Conservation (phyloP, 2,329 filamentous ascomycete species). For the Ambrosiella xylebori region DNA sequence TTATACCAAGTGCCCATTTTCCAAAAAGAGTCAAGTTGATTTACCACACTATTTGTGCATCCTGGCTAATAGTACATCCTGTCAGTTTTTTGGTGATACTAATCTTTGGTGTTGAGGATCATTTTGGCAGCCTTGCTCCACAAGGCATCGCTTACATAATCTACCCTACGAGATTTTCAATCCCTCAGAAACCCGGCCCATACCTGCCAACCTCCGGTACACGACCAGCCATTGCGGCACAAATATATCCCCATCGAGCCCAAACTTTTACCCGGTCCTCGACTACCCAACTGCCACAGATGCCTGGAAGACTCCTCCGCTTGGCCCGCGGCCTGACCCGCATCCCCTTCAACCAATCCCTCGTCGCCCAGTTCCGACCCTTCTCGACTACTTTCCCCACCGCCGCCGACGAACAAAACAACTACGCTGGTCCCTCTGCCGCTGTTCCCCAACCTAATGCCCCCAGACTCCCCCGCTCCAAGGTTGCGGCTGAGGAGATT, state of each 20-base stretch:
- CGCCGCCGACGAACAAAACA: constrained; percentile 18
- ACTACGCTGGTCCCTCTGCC: constrained; percentile 9
- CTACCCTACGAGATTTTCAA: constrained; percentile 10
- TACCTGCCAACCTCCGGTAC: background rate
- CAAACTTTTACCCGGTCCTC: background rate
- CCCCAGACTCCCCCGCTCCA: constrained; percentile 17
- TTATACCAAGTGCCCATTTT: background rate
- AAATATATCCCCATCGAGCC: background rate
- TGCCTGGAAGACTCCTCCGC: constrained; percentile 12
- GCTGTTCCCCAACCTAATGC: constrained; percentile 4
- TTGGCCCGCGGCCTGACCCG: constrained; percentile 11
- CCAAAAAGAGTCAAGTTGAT: background rate
- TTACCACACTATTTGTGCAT: background rate
- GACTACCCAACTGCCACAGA: constrained; percentile 1
- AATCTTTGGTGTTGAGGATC: background rate
- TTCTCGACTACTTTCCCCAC: constrained; percentile 24
- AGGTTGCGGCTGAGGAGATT: constrained; percentile 21
- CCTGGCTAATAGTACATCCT: background rate
- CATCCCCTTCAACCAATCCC: constrained; percentile 2
- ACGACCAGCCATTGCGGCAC: background rate
- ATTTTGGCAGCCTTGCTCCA: constrained; percentile 1
- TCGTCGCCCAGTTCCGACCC: constrained; percentile 3
- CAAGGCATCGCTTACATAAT: constrained; percentile 12
- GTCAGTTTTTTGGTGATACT: background rate
- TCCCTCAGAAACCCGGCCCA: background rate